These are phyloP conservation scores for Fusarium austroafricanum DNA, from an alignment of 2,329 filamentous ascomycete genomes.

Conservation along the genomic window DNA sequence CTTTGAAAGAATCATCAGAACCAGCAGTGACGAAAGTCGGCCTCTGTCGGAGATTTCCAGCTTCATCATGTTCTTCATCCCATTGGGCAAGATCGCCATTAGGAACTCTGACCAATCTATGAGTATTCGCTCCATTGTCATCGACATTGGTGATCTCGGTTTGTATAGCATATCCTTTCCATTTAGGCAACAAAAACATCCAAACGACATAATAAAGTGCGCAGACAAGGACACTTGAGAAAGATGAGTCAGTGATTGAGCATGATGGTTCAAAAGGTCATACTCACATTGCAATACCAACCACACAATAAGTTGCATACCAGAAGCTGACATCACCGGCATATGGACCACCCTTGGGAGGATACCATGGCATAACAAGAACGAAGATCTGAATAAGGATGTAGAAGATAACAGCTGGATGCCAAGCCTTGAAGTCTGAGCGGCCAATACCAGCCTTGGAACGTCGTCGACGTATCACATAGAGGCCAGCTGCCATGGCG, in stretches of 20 bases:
- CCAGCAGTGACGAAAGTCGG: background rate
- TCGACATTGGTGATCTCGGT: slow-evolving; percentile 63
- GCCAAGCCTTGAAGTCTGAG: slow-evolving; percentile 69
- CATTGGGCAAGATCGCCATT: slow-evolving; percentile 62
- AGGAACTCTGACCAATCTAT: slow-evolving; percentile 65
- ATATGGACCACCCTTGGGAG: slow-evolving; percentile 68
- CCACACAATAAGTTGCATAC: slow-evolving; percentile 76
- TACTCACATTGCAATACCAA: slow-evolving; percentile 73
- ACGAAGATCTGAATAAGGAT: slow-evolving; percentile 70
- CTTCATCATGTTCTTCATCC: slow-evolving; percentile 69
- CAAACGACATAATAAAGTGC: slow-evolving; percentile 69
- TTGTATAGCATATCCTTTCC: slow-evolving; percentile 65
- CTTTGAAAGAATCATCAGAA: background rate
- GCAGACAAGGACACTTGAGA: slow-evolving; percentile 61
- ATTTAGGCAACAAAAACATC: slow-evolving; percentile 66
- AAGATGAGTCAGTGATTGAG: no score
- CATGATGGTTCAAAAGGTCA: accelerated
- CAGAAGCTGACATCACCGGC: slow-evolving; percentile 78
- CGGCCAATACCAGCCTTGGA: slow-evolving; percentile 60
- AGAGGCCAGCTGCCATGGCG: slow-evolving; percentile 66
- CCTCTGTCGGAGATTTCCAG: slow-evolving; percentile 39
- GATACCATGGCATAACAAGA: slow-evolving; percentile 78
- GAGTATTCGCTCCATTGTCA: slow-evolving; percentile 54
- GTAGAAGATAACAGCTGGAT: slow-evolving; percentile 67
- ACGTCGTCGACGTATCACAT: slow-evolving; percentile 67